Base-by-base conservation (phyloP, 2,329 filamentous ascomycete genomes). In the Orbilia blumenaviensis region DNA sequence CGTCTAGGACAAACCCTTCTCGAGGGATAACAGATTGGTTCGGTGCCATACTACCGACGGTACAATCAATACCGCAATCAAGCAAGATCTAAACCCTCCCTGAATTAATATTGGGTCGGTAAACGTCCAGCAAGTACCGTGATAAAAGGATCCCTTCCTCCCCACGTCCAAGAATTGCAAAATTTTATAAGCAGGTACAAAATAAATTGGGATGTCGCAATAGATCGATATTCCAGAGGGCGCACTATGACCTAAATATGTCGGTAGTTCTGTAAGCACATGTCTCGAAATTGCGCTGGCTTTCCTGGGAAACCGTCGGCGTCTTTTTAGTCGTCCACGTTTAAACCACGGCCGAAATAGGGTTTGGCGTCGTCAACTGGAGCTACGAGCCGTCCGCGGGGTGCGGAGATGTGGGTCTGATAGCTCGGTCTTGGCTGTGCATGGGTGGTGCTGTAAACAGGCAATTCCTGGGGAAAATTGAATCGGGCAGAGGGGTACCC, bases 331-430 rank as follows among this genome's bases (percentile, higher is more conserved):
- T n/a, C n/a, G n/a, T n/a, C 29, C 9, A 12, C 9, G 36, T 68
- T 75, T 75, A 58, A 75, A 63, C 71, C 71, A 75, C 71, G 71
- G 71, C 71, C 63, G 71, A 75, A 75, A 75, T 38, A 25, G 61
- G 14, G 2, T 54, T 36, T n/a, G n/a, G n/a, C n/a, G 25, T 25
- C 44, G 21, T 27, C 44, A 1, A 36, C 14, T 1, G n/a, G n/a
- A n/a, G n/a, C 9, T n/a, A 18, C 38, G n/a, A 21, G 61, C 60
- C 29, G 2, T 48, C 27, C 52, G 64, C 36, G 66, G 54, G 41
- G 66, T 61, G 66, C 32, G 54, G 64, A 63, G 56, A 54, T n/a
- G 56, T 71, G 67, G 67, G 67, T 42, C 67, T 25, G 16, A 32
- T 69, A 23, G 56, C 46, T 12, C 12, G 10, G 42, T 32, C 66